Evolutionary conservation across 2,329 filamentous ascomycete species (phyloP).

Genomic region (Alternaria sp.): DNA sequence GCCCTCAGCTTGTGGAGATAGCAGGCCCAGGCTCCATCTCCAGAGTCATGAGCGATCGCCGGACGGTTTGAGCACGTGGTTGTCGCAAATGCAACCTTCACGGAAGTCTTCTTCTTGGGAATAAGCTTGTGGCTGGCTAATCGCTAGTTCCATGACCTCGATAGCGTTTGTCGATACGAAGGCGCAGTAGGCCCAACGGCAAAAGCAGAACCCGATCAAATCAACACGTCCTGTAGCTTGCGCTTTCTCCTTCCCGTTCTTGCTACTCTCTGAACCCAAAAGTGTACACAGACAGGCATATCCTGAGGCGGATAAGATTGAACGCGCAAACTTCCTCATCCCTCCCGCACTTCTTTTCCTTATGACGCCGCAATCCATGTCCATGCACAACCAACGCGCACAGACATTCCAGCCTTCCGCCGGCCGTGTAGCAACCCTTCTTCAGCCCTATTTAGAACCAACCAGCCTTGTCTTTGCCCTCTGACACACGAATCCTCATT

Average conservation of each 20-base stretch:
- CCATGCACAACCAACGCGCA: constrained; percentile 35
- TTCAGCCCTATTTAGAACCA: constrained; percentile 26
- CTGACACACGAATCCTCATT: constrained; percentile 20
- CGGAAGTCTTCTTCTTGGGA: constrained; percentile 4
- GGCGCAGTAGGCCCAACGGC: constrained; percentile 7
- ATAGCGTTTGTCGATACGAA: constrained; percentile 2
- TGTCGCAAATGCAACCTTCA: not conserved
- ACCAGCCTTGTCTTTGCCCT: constrained; percentile 1
- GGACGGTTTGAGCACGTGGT: constrained; percentile 71
- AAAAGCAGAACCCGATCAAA: constrained; percentile 19
- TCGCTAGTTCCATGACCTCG: constrained; percentile 11
- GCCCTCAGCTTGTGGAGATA: constrained; percentile 77
- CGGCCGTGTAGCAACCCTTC: constrained; percentile 26
- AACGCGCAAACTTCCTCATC: constrained; percentile 19
- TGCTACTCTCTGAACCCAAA: constrained; percentile 1
- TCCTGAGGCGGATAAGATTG: constrained; percentile 5
- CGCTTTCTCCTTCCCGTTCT: not conserved
- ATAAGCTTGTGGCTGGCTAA: constrained; percentile 5
- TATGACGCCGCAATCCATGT: constrained; percentile 27
- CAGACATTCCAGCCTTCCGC: constrained; percentile 31
- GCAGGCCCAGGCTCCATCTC: constrained; percentile 88
- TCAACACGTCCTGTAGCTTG: constrained; percentile 5
- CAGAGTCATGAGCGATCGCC: constrained; percentile 94
- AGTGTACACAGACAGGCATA: not conserved
- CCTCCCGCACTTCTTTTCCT: constrained; percentile 21